These are phyloP conservation scores for Fusarium sarcochroum DNA, from an alignment of 2,329 filamentous ascomycete genomes.

Conservation along the genomic window DNA sequence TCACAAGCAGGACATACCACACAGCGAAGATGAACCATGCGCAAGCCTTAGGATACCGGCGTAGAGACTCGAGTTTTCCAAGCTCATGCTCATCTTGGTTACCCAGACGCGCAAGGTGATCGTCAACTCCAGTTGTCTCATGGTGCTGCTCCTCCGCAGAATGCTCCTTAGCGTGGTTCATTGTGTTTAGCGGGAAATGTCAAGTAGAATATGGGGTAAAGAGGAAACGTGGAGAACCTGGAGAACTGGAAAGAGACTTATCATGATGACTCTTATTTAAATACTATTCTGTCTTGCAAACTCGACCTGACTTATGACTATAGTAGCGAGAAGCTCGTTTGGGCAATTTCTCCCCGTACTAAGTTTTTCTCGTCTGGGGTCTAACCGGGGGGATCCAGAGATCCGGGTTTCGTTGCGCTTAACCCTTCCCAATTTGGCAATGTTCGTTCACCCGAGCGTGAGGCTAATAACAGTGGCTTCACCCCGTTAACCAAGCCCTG, in stretches of 20 bases:
- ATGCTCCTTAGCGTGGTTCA: background rate
- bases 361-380: background rate
- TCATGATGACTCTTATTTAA: background rate
- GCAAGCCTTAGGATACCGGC: constrained; percentile 45
- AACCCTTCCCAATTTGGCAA: background rate
- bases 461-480: too few species aligned
- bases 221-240: background rate
- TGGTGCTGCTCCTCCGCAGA: background rate
- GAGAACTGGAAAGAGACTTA: background rate
- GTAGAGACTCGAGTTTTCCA: constrained; percentile 41
- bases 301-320: too few species aligned
- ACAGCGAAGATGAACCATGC: constrained; percentile 57
- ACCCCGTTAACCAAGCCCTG: too few species aligned
- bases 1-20: constrained; percentile 57
- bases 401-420: background rate
- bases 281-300: too few species aligned
- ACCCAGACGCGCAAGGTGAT: constrained; percentile 39
- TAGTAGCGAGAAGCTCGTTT: too few species aligned
- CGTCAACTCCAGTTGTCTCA: background rate
- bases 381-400: background rate
- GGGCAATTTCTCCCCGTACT: too few species aligned
- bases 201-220: background rate
- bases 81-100: constrained; percentile 50
- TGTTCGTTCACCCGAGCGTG: background rate
- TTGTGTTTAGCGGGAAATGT: background rate